phyloP scores from a whole-genome alignment of 441 rosid species.

The Gossypium schwendimanii region DNA sequence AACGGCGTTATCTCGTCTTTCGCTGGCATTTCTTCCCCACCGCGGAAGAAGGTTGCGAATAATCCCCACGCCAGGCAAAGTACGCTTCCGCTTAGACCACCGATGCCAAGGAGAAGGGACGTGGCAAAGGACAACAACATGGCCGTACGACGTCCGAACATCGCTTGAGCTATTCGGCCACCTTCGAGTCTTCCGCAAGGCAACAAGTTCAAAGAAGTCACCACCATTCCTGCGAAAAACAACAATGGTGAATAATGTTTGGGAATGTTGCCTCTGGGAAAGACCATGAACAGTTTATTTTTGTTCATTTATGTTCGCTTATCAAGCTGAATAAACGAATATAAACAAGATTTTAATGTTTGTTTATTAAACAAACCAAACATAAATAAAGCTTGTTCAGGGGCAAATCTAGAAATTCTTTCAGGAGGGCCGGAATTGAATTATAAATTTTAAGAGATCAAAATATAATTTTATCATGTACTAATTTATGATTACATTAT shows the following conservation, averaged over 20 bases:
- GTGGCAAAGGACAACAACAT: conserved; percentile 62
- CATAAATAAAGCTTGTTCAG: too few relatives aligned
- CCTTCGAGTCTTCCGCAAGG: conserved; percentile 95
- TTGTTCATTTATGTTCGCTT: background rate
- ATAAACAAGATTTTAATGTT: too few relatives aligned
- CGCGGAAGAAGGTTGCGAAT: conserved; percentile 79
- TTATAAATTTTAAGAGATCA: too few relatives aligned
- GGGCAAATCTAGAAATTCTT: too few relatives aligned
- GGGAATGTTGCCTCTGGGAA: background rate
- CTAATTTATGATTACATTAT: too few relatives aligned
- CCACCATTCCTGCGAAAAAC: conserved; percentile 68
- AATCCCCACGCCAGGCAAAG: conserved; percentile 83
- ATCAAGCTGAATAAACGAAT: too few relatives aligned
- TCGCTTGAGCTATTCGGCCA: conserved; percentile 81
- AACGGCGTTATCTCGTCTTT: conserved; percentile 76
- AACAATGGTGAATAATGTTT: background rate
- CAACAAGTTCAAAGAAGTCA: conserved; percentile 73
- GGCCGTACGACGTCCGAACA: conserved; percentile 80
- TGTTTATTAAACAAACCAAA: too few relatives aligned
- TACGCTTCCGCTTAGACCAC: conserved; percentile 84
- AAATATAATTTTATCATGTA: too few relatives aligned
- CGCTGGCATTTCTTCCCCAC: conserved; percentile 80
- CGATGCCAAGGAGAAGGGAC: conserved; percentile 63
- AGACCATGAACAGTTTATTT: too few relatives aligned
- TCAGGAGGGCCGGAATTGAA: too few relatives aligned